Conservation (phyloP, 2,329 filamentous ascomycete genomes). For the Fusarium falciforme region DNA sequence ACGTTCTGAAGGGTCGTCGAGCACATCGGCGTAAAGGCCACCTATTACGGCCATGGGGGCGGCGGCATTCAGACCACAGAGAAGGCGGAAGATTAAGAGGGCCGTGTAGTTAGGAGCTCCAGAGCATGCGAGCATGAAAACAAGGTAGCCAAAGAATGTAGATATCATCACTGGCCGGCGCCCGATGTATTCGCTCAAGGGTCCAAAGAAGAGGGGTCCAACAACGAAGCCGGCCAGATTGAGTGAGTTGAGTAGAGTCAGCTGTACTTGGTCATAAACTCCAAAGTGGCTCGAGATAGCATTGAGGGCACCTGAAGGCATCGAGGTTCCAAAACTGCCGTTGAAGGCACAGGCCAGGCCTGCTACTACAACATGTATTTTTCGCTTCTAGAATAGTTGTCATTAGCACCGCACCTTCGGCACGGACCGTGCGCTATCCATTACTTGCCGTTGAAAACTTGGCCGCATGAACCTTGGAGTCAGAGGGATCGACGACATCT, state of each 20-base stretch:
- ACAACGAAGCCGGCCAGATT: constrained; percentile 52
- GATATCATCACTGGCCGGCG: constrained; percentile 48
- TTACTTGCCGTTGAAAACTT: constrained; percentile 45
- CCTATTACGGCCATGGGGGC: constrained; percentile 50
- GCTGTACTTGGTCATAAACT: constrained; percentile 40
- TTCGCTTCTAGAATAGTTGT: constrained; percentile 34
- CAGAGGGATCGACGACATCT: neutral
- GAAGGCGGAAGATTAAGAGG: constrained; percentile 55
- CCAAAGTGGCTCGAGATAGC: constrained; percentile 46
- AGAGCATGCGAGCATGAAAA: constrained; percentile 51
- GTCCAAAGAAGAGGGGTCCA: constrained; percentile 49
- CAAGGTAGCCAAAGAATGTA: constrained; percentile 49
- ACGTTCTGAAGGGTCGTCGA: constrained; percentile 46
- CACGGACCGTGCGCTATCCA: neutral
- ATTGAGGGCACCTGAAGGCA: constrained; percentile 50
- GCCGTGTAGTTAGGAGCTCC: constrained; percentile 56
- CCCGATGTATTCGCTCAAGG: constrained; percentile 50
- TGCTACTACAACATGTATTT: constrained; percentile 49
- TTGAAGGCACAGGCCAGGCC: constrained; percentile 52
- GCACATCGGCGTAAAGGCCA: constrained; percentile 49
- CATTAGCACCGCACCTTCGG: neutral
- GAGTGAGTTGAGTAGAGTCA: constrained; percentile 50
- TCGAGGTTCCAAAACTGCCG: constrained; percentile 50
- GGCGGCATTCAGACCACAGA: constrained; percentile 49
- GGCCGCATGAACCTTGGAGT: constrained; percentile 13